Evolutionary conservation across 169 alveolate genomes (phyloP).

Genomic region (Besnoitia besnoiti): DNA sequence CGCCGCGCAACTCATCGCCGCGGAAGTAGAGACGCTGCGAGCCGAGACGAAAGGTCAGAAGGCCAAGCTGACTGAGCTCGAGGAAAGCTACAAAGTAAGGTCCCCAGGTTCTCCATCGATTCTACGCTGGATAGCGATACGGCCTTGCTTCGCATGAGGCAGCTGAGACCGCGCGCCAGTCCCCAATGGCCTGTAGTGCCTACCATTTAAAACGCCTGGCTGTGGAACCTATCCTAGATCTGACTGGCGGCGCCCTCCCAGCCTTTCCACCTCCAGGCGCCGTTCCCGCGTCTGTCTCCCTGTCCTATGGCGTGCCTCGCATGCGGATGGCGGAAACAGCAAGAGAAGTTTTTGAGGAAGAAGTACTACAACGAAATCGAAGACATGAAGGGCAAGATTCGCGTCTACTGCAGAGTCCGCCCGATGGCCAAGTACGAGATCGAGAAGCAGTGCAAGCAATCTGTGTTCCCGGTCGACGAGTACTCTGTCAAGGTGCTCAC

Average conservation of each 20-base stretch:
- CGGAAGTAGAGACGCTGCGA: constrained; percentile 45
- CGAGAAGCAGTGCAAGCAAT: constrained; percentile 72
- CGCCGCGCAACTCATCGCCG: constrained; percentile 7
- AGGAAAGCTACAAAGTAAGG: constrained; percentile 51
- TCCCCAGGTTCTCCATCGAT: not conserved
- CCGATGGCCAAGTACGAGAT: constrained; percentile 77
- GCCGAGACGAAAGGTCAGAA: constrained; percentile 3
- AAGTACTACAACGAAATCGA: constrained; percentile 74
- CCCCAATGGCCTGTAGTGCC: no score
- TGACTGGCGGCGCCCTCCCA: not conserved
- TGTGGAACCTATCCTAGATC: not conserved
- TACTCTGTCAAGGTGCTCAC: constrained; percentile 47
- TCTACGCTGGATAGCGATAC: not conserved
- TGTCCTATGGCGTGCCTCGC: not conserved
- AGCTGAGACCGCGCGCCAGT: not conserved
- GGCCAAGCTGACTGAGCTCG: constrained; percentile 17
- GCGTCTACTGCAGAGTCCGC: constrained; percentile 88
- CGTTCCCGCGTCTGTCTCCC: not conserved
- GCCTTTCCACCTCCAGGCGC: not conserved
- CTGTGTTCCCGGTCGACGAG: constrained; percentile 75
- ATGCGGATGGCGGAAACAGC: not conserved
- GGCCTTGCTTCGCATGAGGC: not conserved
- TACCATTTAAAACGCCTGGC: no score
- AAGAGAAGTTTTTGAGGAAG: constrained; percentile 67
- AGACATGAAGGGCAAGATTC: constrained; percentile 87